Evolutionary conservation across 805 yeast species (phyloP).

Genomic region (Wickerhamomyces sydowiorum): DNA sequence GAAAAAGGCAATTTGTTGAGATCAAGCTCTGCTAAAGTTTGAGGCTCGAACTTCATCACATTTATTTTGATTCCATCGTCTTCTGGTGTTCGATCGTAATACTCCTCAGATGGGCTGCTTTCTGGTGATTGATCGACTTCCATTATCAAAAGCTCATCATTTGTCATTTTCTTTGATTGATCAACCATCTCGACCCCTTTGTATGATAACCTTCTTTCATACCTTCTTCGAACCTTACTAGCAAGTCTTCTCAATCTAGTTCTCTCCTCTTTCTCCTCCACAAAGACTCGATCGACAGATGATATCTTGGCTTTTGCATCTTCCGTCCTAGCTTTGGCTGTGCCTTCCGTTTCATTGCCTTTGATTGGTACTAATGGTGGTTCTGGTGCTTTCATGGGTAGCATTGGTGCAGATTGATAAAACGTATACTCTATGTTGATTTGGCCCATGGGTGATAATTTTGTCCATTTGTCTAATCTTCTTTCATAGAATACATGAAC

Average conservation of each 20-base stretch:
- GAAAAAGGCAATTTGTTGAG: slow-evolving; percentile 15
- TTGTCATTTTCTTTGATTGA: not conserved
- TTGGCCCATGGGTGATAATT: slow-evolving; percentile 9
- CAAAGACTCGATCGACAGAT: slow-evolving; percentile 19
- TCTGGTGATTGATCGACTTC: not conserved
- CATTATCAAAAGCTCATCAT: not conserved
- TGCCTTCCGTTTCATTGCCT: not conserved
- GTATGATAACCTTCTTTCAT: slow-evolving; percentile 1
- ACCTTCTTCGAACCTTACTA: slow-evolving; percentile 17
- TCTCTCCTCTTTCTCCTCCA: slow-evolving; percentile 17
- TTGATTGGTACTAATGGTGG: not conserved
- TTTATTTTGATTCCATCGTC: not conserved
- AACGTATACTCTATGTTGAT: slow-evolving; percentile 20
- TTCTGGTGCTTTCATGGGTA: slow-evolving; percentile 10
- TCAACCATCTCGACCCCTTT: not conserved
- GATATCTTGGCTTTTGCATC: slow-evolving; percentile 5
- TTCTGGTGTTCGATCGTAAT: too few species aligned
- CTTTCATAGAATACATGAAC: slow-evolving; percentile 11
- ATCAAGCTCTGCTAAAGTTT: not conserved
- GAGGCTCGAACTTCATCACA: not conserved
- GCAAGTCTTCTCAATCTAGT: slow-evolving; percentile 14
- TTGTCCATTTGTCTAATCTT: slow-evolving; percentile 10
- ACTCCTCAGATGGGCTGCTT: not conserved
- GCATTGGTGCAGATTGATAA: slow-evolving; percentile 17
- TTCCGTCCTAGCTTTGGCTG: not conserved